Evolutionary conservation across 2,329 filamentous ascomycete species (phyloP).

Genomic region (Colletotrichum paranaense): DNA sequence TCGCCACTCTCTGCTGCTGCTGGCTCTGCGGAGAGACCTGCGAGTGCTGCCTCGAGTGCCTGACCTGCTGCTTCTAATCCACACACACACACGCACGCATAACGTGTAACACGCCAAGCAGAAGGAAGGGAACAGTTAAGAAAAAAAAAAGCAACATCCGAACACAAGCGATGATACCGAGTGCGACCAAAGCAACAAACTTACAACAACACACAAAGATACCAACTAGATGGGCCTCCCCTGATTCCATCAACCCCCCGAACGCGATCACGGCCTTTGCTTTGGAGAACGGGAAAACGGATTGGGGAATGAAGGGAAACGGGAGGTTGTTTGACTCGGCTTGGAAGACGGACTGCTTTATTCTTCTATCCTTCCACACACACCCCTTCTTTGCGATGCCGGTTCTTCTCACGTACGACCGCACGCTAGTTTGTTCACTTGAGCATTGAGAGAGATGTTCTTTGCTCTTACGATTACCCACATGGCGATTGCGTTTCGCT

Average conservation of each 20-base stretch:
- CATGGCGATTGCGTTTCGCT: constrained; percentile 31
- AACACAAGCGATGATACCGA: background rate
- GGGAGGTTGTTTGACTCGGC: background rate
- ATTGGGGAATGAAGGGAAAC: background rate
- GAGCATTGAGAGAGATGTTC: background rate
- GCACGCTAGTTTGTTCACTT: background rate
- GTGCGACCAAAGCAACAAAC: background rate
- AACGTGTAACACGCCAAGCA: too few species aligned
- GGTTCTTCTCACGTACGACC: background rate
- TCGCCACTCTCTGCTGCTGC: constrained; percentile 56
- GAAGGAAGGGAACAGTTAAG: background rate
- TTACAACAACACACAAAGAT: background rate
- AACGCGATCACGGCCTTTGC: constrained; percentile 29
- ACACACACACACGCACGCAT: background rate
- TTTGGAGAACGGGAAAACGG: background rate
- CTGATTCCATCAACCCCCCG: background rate
- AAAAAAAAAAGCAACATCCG: background rate
- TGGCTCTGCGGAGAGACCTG: constrained; percentile 57
- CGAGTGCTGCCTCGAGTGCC: constrained; percentile 55
- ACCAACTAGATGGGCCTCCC: background rate
- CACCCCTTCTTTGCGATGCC: background rate
- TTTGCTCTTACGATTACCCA: constrained; percentile 23
- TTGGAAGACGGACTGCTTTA: background rate
- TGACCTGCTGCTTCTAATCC: constrained; percentile 51
- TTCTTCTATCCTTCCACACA: background rate